These are phyloP conservation scores for Boletus rex-veris DNA, from an alignment of 768 basidiomycete genomes.

Conservation along the genomic window DNA sequence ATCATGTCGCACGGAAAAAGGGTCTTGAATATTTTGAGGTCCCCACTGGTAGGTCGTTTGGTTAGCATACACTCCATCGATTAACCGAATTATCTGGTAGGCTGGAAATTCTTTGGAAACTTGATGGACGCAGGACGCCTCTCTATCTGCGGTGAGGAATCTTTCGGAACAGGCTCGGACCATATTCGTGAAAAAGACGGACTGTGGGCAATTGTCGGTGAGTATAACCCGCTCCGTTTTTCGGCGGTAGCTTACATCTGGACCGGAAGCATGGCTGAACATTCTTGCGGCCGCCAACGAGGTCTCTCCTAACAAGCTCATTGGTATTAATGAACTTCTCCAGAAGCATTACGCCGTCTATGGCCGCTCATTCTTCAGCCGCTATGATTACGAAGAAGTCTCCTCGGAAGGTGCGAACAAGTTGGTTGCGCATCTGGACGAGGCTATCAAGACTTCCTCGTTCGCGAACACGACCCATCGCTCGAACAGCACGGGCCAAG, in stretches of 20 bases:
- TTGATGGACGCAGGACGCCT: slow-evolving; percentile 98
- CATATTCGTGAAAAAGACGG: slow-evolving; percentile 99
- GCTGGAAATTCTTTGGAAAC: slow-evolving; percentile 99
- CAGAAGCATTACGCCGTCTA: slow-evolving; percentile 86
- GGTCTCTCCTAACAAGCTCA: slow-evolving; percentile 66
- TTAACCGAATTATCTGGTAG: slow-evolving; percentile 37
- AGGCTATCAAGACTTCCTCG: slow-evolving; percentile 60
- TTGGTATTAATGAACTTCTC: slow-evolving; percentile 90
- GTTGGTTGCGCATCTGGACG: slow-evolving; percentile 76
- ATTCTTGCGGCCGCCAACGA: slow-evolving; percentile 90
- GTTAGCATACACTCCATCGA: neutral
- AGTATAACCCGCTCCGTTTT: slow-evolving; percentile 28
- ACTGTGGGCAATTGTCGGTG: slow-evolving; percentile 94
- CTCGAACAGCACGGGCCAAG: slow-evolving; percentile 60
- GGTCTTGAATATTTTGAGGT: slow-evolving; percentile 93
- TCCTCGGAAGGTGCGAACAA: slow-evolving; percentile 85
- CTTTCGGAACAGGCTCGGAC: slow-evolving; percentile 99
- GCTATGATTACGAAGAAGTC: slow-evolving; percentile 99
- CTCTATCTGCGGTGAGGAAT: slow-evolving; percentile 98
- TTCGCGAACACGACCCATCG: slow-evolving; percentile 67
- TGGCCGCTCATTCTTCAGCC: slow-evolving; percentile 97
- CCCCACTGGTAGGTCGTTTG: slow-evolving; percentile 69
- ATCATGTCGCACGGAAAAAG: slow-evolving; percentile 92
- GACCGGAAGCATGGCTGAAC: slow-evolving; percentile 83
- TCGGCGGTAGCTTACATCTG: slow-evolving; percentile 3